A percentile compares a stretch with the other conserved stretches of the same genome.
Evolutionary conservation across 2,329 filamentous ascomycete genomes (phyloP).

Genomic region (Pseudonectria foliicola): DNA sequence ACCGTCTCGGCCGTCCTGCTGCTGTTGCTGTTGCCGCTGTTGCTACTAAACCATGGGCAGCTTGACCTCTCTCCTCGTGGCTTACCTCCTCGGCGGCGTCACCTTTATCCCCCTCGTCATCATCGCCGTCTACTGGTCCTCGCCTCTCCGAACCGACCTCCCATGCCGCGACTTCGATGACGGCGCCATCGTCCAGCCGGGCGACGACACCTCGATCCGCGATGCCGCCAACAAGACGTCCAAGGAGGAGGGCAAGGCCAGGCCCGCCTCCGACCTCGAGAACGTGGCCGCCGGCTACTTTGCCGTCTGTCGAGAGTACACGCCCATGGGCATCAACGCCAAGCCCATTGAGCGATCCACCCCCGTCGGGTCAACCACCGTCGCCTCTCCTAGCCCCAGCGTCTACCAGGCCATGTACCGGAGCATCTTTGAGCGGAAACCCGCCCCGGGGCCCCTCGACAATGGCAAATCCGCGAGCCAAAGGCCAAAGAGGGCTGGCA

Average conservation of each 20-base stretch:
- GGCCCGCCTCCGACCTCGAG: conserved; percentile 56
- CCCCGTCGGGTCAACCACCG: conserved; percentile 66
- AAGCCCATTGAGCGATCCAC: conserved; percentile 84
- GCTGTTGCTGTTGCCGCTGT: too few species aligned
- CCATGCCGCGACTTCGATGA: conserved; percentile 23
- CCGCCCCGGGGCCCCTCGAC: conserved; percentile 38
- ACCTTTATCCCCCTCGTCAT: conserved; percentile 77
- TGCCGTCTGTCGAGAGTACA: conserved; percentile 89
- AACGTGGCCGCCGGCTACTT: conserved; percentile 81
- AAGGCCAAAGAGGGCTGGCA: conserved; percentile 61
- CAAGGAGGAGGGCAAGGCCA: conserved; percentile 54
- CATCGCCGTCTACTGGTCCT: conserved; percentile 54
- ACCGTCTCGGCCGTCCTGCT: too few species aligned
- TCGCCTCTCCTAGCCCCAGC: conserved; percentile 76
- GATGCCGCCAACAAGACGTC: conserved; percentile 51
- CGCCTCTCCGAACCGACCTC: conserved; percentile 47
- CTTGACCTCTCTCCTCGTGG: conserved; percentile 55
- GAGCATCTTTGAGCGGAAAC: conserved; percentile 84
- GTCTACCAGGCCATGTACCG: conserved; percentile 98
- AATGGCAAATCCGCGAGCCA: conserved; percentile 41
- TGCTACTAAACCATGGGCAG: conserved; percentile 46
- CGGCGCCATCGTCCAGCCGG: conserved; percentile 44
- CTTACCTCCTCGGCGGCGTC: conserved; percentile 80
- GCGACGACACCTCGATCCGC: conserved; percentile 59
- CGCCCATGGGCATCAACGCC: conserved; percentile 83